Base-by-base conservation (phyloP, 2,329 filamentous ascomycete genomes). In the Verticillium dahliae region DNA sequence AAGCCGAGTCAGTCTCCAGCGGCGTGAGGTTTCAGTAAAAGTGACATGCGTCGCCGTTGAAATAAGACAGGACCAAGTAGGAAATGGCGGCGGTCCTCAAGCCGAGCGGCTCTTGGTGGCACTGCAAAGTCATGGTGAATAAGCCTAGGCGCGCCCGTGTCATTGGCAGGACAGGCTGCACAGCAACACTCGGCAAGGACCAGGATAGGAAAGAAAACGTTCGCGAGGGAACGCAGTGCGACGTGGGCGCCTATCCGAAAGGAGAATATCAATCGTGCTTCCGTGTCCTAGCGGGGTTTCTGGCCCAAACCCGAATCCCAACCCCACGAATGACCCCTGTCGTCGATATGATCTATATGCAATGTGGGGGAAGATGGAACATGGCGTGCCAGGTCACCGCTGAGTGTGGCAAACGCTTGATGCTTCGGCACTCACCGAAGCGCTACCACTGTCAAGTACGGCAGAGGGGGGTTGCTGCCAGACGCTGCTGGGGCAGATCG, bases 151-250 rank as follows among this genome's bases (percentile, higher is more conserved):
- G 45, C 22, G 9, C 1, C 7, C 22, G 7, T 27, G 45, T n/a
- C 45, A 50, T 50, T 50, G 45, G 45, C 45, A 50, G 45, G n/a
- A 50, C n/a, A 18, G 6, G 39, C 9, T 10, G 18, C n/a, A 37
- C 7, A 50, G 45, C n/a, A 50, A 6, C 45, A n/a, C 45, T 50
- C 22, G 18, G 45, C 45, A 50, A 50, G 61, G 18, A 61, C 59
- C 31, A 63, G 59, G 57, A 62, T 31, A 60, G 41, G 18, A 54
- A 64, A 60, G 62, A 27, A 27, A 65, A 22, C 60, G 6, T 15
- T 22, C 55, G 61, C 6, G 57, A 35, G 11, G 18, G 34, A 31
- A 59, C 31, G 37, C 18, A 33, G 52, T 59, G 56, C 31, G 35
- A 63, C 15, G 7, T 50, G 45, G 45, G 18, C 45, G 18, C 45